Evolutionary conservation across 345 rosid species (phyloP).

Genomic region (Jatropha curcas): DNA sequence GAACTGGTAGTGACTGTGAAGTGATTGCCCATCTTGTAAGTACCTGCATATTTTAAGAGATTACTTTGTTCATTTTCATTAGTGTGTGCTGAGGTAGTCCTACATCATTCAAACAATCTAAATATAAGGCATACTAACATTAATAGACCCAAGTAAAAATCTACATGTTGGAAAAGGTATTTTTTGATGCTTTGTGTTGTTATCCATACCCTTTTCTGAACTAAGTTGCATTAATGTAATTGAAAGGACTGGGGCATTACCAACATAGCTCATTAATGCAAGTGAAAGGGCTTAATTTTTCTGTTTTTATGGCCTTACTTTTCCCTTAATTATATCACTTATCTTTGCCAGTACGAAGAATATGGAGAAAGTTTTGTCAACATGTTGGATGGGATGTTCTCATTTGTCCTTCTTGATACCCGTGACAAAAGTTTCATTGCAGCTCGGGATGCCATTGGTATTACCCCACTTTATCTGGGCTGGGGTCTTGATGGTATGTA

Average conservation of each 20-base stretch:
- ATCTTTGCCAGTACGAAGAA: constrained; percentile 63
- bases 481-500: constrained; percentile 85
- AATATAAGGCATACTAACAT: neutral
- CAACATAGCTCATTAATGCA: neutral
- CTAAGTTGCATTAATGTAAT: neutral
- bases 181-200: neutral
- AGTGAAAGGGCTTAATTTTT: neutral
- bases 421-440: constrained; percentile 75
- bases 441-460: constrained; percentile 77
- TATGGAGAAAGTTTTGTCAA: constrained; percentile 68
- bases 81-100: neutral
- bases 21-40: constrained; percentile 89
- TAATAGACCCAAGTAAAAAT: neutral
- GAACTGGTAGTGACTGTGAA: constrained; percentile 89
- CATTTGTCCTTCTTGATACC: constrained; percentile 77
- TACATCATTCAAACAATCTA: neutral
- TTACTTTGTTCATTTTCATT: neutral
- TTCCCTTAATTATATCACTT: constrained; percentile 2
- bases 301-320: neutral
- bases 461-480: constrained; percentile 78
- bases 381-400: constrained; percentile 89
- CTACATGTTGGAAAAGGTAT: neutral
- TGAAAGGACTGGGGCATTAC: neutral
- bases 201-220: neutral
- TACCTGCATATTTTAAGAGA: constrained; percentile 12